These are phyloP conservation scores for Leptosphaerulina australis DNA, from an alignment of 2,329 filamentous ascomycete species.

Conservation along the genomic window DNA sequence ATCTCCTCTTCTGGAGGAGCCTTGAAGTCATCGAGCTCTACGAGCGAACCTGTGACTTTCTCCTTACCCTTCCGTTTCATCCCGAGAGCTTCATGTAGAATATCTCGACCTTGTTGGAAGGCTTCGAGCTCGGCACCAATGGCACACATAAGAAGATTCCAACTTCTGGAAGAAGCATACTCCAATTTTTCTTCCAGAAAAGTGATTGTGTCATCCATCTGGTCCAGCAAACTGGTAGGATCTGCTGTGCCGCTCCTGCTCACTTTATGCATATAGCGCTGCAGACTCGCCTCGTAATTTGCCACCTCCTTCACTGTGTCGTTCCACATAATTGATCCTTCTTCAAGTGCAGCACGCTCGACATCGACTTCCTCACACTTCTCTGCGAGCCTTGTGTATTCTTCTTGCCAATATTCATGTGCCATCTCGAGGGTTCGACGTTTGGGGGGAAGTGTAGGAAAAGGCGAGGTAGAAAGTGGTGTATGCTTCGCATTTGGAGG, in stretches of 20 bases:
- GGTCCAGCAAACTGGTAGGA: conserved; percentile 33
- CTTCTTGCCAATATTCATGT: conserved; percentile 71
- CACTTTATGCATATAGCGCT: conserved; percentile 57
- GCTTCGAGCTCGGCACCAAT: conserved; percentile 76
- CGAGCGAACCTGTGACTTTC: conserved; percentile 28
- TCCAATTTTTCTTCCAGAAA: conserved; percentile 62
- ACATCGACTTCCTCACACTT: conserved; percentile 63
- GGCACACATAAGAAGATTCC: conserved; percentile 77
- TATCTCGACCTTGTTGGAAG: conserved; percentile 64
- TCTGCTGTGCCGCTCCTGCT: conserved; percentile 25
- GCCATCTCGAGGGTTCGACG: conserved; percentile 74
- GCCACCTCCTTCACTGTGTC: conserved; percentile 64
- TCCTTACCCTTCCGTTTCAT: conserved; percentile 37
- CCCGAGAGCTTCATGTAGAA: conserved; percentile 57
- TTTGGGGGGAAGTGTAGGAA: conserved; percentile 66
- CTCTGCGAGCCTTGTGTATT: conserved; percentile 62
- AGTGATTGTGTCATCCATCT: conserved; percentile 63
- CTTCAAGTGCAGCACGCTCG: conserved; percentile 69
- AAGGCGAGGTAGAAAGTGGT: conserved; percentile 51
- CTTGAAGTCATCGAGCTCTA: conserved; percentile 28
- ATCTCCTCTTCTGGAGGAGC: conserved; percentile 36
- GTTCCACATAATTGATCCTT: conserved; percentile 71
- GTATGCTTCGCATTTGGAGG: conserved; percentile 55
- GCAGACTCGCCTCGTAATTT: conserved; percentile 69
- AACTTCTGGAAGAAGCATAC: conserved; percentile 65